Evolutionary conservation across 768 basidiomycete species (phyloP).

Genomic region (Piloderma croceum): DNA sequence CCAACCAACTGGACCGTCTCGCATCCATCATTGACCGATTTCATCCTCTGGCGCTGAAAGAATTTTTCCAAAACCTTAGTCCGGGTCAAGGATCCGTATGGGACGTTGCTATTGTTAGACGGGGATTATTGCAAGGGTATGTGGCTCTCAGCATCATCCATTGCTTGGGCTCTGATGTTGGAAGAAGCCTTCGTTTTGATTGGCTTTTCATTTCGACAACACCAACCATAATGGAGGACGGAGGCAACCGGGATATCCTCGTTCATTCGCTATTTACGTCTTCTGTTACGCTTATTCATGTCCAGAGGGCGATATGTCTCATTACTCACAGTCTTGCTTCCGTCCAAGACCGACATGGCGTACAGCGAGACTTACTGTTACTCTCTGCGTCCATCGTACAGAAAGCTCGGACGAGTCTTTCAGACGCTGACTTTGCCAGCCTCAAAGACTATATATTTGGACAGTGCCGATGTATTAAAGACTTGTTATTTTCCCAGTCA

Average conservation of each 20-base stretch:
- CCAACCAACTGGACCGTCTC: slow-evolving; percentile 38
- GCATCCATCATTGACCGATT: slow-evolving; percentile 34
- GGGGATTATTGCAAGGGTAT: no score
- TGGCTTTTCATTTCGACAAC: slow-evolving; percentile 38
- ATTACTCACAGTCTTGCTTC: slow-evolving; percentile 31
- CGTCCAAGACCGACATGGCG: slow-evolving; percentile 14
- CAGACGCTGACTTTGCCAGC: slow-evolving; percentile 21
- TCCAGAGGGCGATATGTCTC: slow-evolving; percentile 34
- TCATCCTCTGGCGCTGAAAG: slow-evolving; percentile 36
- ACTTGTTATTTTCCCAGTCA: slow-evolving; percentile 27
- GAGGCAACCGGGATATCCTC: slow-evolving; percentile 29
- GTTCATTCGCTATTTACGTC: slow-evolving; percentile 26
- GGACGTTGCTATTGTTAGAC: no score
- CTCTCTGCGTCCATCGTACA: slow-evolving; percentile 36
- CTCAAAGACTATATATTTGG: slow-evolving; percentile 40
- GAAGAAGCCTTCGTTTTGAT: slow-evolving; percentile 38
- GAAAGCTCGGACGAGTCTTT: slow-evolving; percentile 22
- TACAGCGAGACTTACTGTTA: slow-evolving; percentile 28
- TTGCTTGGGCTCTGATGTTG: no score
- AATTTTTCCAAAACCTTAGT: slow-evolving; percentile 39
- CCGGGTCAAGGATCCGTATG: slow-evolving; percentile 40
- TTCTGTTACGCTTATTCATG: slow-evolving; percentile 19
- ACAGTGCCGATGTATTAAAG: slow-evolving; percentile 27
- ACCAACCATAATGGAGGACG: slow-evolving; percentile 21
- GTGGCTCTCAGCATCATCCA: no score